A percentile compares a stretch with the other conserved stretches of the same genome.
Conservation (phyloP, 495 filamentous ascomycete species). For the Neurospora africana region DNA sequence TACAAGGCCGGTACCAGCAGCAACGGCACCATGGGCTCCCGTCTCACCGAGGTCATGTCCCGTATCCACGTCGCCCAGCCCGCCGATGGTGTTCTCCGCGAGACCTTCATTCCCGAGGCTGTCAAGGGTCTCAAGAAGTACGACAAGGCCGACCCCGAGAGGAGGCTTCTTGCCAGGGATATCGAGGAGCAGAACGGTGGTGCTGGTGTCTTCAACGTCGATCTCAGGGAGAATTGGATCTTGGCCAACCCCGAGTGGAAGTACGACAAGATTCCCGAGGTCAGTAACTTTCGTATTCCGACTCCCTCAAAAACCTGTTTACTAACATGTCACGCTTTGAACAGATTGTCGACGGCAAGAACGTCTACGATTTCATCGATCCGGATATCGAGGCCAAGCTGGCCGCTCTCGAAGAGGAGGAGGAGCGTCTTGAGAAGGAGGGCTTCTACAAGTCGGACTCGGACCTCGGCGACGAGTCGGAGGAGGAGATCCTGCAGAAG, state of each 20-base stretch:
- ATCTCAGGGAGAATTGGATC: slow-evolving; percentile 76
- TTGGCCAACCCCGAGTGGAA: slow-evolving; percentile 86
- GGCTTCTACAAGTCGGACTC: slow-evolving; percentile 62
- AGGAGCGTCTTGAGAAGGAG: slow-evolving; percentile 76
- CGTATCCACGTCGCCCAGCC: slow-evolving; percentile 95
- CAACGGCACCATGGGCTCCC: slow-evolving; percentile 59
- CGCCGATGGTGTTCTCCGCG: slow-evolving; percentile 62
- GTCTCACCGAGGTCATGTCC: slow-evolving; percentile 77
- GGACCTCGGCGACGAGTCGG: slow-evolving; percentile 69
- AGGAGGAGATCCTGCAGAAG: slow-evolving; percentile 78
- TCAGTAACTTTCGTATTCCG: background rate
- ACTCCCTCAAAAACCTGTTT: rapidly evolving
- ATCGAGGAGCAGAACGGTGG: slow-evolving; percentile 89
- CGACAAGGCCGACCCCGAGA: slow-evolving; percentile 76
- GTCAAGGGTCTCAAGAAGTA: slow-evolving; percentile 73
- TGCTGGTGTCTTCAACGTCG: slow-evolving; percentile 88
- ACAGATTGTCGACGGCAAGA: slow-evolving; percentile 70
- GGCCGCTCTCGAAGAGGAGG: slow-evolving; percentile 83
- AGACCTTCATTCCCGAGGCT: slow-evolving; percentile 83
- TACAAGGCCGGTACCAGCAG: slow-evolving; percentile 76
- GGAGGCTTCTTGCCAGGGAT: slow-evolving; percentile 69
- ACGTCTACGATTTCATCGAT: slow-evolving; percentile 93
- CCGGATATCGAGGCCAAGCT: slow-evolving; percentile 92
- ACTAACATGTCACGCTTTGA: slow-evolving; percentile 2
- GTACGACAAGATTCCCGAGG: slow-evolving; percentile 86